Conservation (phyloP, 768 basidiomycete genomes). For the Lyophyllum decastes region DNA sequence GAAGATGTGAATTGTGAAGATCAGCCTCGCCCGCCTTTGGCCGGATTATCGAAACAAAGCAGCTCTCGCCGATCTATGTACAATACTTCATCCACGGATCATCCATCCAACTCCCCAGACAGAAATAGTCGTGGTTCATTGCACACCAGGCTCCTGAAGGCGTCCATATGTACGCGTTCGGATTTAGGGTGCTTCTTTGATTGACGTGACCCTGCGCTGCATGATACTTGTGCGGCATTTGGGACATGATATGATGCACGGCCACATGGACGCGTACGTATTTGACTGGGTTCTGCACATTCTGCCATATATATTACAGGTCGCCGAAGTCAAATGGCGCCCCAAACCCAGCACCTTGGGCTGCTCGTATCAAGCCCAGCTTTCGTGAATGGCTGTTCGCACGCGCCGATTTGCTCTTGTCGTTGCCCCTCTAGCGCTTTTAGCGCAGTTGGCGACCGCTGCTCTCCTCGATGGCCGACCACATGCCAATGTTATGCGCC, state of each 20-base stretch:
- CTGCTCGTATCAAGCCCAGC: neutral
- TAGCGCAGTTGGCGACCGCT: constrained; percentile 23
- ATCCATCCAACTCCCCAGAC: neutral
- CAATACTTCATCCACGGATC: neutral
- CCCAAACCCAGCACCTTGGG: neutral
- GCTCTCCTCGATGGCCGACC: constrained; percentile 38
- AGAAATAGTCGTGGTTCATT: neutral
- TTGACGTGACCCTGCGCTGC: constrained; percentile 1
- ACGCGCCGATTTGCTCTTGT: constrained; percentile 23
- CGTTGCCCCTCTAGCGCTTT: constrained; percentile 16
- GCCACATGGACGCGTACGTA: constrained; percentile 17
- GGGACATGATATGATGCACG: constrained; percentile 6
- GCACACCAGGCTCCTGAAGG: neutral
- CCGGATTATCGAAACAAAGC: too few species aligned
- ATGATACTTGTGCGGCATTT: neutral
- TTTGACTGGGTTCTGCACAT: neutral
- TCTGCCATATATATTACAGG: constrained; percentile 8
- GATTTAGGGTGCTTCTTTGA: constrained; percentile 14
- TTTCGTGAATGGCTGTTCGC: constrained; percentile 1
- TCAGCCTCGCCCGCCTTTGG: too few species aligned
- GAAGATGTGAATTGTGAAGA: too few species aligned
- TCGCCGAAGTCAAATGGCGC: neutral
- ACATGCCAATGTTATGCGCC: constrained; percentile 43
- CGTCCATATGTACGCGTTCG: constrained; percentile 7
- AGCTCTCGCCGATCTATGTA: too few species aligned